These are phyloP conservation scores for Malus asiatica DNA, from an alignment of 306 rosid species.

Conservation along the genomic window DNA sequence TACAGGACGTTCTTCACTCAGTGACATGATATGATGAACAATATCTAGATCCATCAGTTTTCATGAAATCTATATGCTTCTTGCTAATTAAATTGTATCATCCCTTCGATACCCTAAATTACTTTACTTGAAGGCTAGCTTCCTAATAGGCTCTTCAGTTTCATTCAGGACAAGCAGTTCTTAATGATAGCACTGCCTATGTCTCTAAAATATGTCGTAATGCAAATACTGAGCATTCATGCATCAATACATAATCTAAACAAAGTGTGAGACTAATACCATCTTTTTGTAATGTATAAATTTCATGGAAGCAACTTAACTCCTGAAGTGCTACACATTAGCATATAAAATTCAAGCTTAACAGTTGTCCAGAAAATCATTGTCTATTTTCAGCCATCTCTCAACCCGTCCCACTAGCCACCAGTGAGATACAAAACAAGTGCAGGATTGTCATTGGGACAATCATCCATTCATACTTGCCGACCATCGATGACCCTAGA, in stretches of 20 bases:
- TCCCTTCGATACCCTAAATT: background rate
- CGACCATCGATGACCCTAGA: background rate
- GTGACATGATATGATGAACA: background rate
- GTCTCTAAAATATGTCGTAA: background rate
- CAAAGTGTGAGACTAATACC: background rate
- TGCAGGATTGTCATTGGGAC: background rate
- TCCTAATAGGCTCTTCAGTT: background rate
- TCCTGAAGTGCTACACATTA: background rate
- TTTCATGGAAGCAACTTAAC: background rate
- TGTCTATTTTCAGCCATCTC: background rate
- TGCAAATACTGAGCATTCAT: background rate
- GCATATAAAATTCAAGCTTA: background rate
- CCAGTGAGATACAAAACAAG: background rate
- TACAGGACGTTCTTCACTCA: background rate
- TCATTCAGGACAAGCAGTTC: background rate
- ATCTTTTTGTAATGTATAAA: background rate
- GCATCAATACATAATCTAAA: background rate
- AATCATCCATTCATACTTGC: background rate
- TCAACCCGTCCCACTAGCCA: background rate
- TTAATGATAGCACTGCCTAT: background rate
- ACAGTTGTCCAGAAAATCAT: background rate
- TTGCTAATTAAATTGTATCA: background rate
- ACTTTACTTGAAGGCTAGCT: background rate
- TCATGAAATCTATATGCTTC: background rate
- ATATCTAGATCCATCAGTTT: background rate